phyloP scores from a whole-genome alignment of 768 basidiomycete genomes.

The Auriculariales sp. region DNA sequence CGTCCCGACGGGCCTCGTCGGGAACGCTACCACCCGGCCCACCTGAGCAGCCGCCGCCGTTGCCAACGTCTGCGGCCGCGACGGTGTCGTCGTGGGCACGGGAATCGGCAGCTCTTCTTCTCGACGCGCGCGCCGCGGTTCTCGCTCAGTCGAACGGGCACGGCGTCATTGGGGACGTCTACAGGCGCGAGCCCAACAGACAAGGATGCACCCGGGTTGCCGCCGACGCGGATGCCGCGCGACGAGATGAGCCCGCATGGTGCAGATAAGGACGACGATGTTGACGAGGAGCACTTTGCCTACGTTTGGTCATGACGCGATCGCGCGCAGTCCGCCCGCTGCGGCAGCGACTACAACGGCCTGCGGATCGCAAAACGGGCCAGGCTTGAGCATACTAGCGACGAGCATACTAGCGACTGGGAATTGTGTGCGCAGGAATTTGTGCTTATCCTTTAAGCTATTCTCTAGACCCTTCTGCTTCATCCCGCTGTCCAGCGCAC shows the following conservation, averaged over 20 bases:
- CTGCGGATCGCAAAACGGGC: too few species aligned
- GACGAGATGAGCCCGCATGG: background rate
- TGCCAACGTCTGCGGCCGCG: too few species aligned
- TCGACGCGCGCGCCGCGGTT: constrained; percentile 24
- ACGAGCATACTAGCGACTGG: too few species aligned
- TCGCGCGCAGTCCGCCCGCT: too few species aligned
- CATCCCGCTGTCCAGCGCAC: too few species aligned
- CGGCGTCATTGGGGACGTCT: background rate
- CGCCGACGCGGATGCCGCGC: background rate
- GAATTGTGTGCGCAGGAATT: too few species aligned
- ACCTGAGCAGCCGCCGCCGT: too few species aligned
- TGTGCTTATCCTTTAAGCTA: too few species aligned
- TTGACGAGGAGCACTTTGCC: background rate
- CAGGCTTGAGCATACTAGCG: too few species aligned
- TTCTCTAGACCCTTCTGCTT: too few species aligned
- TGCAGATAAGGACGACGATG: too few species aligned
- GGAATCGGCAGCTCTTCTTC: constrained; percentile 37
- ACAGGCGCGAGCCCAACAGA: background rate
- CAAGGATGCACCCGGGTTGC: background rate
- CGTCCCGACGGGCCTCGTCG: constrained; percentile 12
- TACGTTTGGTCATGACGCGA: background rate
- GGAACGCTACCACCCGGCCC: constrained; percentile 14
- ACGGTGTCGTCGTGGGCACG: constrained; percentile 24
- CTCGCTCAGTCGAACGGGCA: constrained; percentile 14
- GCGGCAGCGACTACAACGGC: too few species aligned